Conservation (phyloP, 352 stramenopile species). For the Aphanomyces euteiches region DNA sequence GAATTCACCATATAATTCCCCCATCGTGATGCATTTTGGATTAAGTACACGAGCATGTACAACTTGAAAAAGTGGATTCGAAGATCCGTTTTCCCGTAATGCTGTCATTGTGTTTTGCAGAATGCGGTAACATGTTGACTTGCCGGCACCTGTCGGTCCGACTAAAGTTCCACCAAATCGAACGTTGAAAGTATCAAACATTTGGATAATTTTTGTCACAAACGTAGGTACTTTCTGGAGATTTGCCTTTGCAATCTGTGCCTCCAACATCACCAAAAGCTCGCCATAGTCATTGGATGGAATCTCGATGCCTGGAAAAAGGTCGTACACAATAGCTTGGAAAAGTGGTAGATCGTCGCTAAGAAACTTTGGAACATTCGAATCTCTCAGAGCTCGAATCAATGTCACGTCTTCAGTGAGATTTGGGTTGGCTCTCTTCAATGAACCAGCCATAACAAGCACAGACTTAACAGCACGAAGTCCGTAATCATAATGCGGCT, state of each 20-base stretch:
- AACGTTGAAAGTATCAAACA: conserved; percentile 94
- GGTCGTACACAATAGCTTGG: conserved; percentile 85
- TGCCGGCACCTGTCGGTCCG: conserved; percentile 75
- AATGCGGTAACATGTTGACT: conserved; percentile 86
- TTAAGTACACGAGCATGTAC: conserved; percentile 72
- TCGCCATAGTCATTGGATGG: conserved; percentile 82
- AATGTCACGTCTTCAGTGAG: conserved; percentile 87
- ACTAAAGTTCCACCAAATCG: conserved; percentile 88
- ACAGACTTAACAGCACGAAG: conserved; percentile 90
- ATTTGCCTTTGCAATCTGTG: conserved; percentile 55
- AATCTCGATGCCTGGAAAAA: conserved; percentile 87
- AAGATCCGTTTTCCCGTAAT: conserved; percentile 50
- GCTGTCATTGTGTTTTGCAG: conserved; percentile 84
- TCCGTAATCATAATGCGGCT: conserved; percentile 95
- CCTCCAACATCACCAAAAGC: conserved; percentile 61
- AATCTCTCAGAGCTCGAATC: conserved; percentile 85
- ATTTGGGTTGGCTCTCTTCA: conserved; percentile 77
- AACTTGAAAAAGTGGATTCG: conserved; percentile 78
- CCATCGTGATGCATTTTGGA: conserved; percentile 84
- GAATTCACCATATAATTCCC: conserved; percentile 83
- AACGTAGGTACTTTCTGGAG: conserved; percentile 74
- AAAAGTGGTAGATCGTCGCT: conserved; percentile 90
- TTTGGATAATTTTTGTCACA: conserved; percentile 91
- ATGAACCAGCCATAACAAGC: conserved; percentile 87
- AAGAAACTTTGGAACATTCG: conserved; percentile 94